Evolutionary conservation across 495 filamentous ascomycete genomes (phyloP), one percentile per base, ranked within the genome.

Genomic region (Xanthoparmelia taractica): DNA sequence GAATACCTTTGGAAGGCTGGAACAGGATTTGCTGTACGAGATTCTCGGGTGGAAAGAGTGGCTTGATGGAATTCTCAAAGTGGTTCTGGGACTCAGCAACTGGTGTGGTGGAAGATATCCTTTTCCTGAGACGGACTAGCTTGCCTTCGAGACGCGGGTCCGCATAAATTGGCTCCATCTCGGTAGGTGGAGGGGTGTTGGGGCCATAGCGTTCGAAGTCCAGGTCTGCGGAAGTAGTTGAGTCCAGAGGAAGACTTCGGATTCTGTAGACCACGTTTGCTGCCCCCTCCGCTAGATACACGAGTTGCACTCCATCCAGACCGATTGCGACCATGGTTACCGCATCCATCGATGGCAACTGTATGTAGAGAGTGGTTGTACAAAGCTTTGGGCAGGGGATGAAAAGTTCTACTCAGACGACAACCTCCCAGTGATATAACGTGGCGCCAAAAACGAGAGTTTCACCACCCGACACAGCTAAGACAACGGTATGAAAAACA

Each of bases 191-290:
- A 59, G 70, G 71, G 37, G 70, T 71, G 45, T 63, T 65, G 58
- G 73, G 64, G 62, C 65, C 61, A 45, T 63, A 57, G 40, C 41
- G 29, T 29, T 58, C 54, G 29, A 63, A 63, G 15, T 43, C 31
- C 29, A 65, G 58, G 56, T 65, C 63, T 56, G 57, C 58, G 25
- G 41, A 57, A 54, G 41, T 60, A 25, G 37, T 64, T 8, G 61
- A 23, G 33, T 43, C 58, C 5, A 62, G 20, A 43, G 72, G 69
- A 0, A 73, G 71, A 31, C 78, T 67, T 25, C 73, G 69, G 60
- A 87, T 79, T 43, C 81, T 79, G 67, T 87, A 91, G 69, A 91
- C 84, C 55, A 84, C 75, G 70, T 91, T 90, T 37, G 88, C 86
- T 50, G 86, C 86, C 18, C 88, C 88, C 71, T 91, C 88, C 13